Conservation (phyloP, 176 grass and related monocot species). For the Musa schizocarpa region DNA sequence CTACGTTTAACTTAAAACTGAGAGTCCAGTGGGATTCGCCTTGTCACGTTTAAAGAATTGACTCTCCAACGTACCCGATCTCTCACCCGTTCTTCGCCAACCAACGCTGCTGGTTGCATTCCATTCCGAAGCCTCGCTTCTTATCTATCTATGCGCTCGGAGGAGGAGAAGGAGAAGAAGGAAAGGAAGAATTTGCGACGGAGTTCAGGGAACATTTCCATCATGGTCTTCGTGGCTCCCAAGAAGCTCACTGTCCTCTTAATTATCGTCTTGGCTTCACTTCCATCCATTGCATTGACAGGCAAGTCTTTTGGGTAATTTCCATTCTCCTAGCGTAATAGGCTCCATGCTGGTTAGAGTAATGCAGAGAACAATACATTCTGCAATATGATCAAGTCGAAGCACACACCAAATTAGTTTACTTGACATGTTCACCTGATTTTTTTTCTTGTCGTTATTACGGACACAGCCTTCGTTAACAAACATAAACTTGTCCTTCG, state of each 20-base stretch:
- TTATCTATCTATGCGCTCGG: too few species aligned
- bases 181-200: neutral
- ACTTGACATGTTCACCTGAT: too few species aligned
- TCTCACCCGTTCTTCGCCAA: neutral
- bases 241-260: neutral
- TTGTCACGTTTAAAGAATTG: neutral
- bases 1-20: neutral
- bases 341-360: too few species aligned
- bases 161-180: too few species aligned
- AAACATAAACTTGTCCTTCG: too few species aligned
- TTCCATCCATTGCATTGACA: neutral
- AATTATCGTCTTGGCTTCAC: slow-evolving; percentile 4
- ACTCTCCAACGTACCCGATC: neutral
- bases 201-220: neutral
- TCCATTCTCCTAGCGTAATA: too few species aligned
- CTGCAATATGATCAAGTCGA: too few species aligned
- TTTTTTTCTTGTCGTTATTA: too few species aligned
- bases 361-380: too few species aligned
- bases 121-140: neutral
- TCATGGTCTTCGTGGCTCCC: neutral
- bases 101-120: neutral
- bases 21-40: neutral
- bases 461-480: too few species aligned
- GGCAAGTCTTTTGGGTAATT: neutral
- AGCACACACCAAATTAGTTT: too few species aligned